These are phyloP conservation scores for Ajuga chamaepitys DNA, from an alignment of 257 asterid species.

Conservation along the genomic window DNA sequence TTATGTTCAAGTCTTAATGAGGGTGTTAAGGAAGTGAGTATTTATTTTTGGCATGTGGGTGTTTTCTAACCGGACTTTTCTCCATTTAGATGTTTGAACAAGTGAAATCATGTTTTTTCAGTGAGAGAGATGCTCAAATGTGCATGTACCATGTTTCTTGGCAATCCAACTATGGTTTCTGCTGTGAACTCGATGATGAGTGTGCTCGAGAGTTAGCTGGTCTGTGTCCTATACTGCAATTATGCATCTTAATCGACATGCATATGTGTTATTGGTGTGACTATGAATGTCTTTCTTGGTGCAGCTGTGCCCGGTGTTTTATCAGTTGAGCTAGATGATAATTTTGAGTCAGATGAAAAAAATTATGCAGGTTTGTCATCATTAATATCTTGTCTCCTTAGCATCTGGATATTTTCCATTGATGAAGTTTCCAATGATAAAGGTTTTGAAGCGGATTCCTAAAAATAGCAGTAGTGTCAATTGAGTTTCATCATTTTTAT, in stretches of 20 bases:
- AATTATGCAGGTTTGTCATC: constrained; percentile 61
- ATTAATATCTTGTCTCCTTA: neutral
- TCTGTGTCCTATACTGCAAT: constrained; percentile 19
- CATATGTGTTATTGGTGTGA: neutral
- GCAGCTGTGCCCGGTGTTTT: constrained; percentile 75
- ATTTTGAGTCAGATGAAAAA: constrained; percentile 53
- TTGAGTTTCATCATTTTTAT: neutral
- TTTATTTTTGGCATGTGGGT: too few species aligned
- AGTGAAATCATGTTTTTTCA: constrained; percentile 26
- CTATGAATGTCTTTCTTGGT: constrained; percentile 3
- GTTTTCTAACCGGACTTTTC: neutral
- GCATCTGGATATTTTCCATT: neutral
- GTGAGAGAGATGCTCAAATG: constrained; percentile 90
- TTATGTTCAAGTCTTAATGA: constrained; percentile 56
- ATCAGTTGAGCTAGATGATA: constrained; percentile 60
- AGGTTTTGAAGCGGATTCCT: neutral
- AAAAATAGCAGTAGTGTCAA: neutral
- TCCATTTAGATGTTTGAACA: neutral
- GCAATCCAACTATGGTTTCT: constrained; percentile 73
- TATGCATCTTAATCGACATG: neutral
- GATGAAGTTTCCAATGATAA: neutral
- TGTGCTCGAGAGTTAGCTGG: constrained; percentile 80
- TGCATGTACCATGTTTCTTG: constrained; percentile 79
- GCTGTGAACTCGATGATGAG: constrained; percentile 75
- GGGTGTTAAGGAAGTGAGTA: constrained; percentile 80